Percentiles rank a stretch among this genome's conserved stretches.
These are phyloP conservation scores for Apophysomyces trapeziformis DNA, from an alignment of 371 early-diverging fungal species.

Conservation along the genomic window DNA sequence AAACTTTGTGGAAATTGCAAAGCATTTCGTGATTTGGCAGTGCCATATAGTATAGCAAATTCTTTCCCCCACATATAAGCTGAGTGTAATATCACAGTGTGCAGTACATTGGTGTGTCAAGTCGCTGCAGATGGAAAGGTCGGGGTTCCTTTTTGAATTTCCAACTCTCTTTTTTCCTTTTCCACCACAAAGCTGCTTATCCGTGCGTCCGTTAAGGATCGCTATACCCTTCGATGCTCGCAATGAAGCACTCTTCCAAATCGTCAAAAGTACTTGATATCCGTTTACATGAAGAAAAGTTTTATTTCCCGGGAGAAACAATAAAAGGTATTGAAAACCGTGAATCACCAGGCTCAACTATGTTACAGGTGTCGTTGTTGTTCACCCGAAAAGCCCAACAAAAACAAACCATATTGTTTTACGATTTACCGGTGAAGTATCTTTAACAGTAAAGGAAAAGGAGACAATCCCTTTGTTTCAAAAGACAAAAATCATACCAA, in stretches of 20 bases:
- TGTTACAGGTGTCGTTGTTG: conserved; percentile 38
- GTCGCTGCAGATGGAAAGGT: background rate
- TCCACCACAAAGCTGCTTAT: background rate
- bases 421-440: conserved; percentile 42
- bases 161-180: conserved; percentile 2
- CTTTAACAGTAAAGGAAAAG: conserved; percentile 39
- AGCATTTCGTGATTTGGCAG: no score
- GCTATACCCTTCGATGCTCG: background rate
- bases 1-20: no score
- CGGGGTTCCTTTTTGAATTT: conserved; percentile 7
- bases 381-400: conserved; percentile 46
- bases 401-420: conserved; percentile 42
- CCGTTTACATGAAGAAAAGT: conserved; percentile 51
- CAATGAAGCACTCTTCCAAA: conserved; percentile 8
- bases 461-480: conserved; percentile 38
- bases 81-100: no score
- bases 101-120: background rate
- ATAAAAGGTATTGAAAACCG: conserved; percentile 41
- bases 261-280: conserved; percentile 40
- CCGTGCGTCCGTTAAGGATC: conserved; percentile 3
- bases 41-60: no score
- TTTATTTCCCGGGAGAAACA: conserved; percentile 53
- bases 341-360: background rate
- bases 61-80: no score
- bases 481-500: conserved; percentile 23